Conservation (phyloP, 805 yeast species). For the Zygotorulaspora florentina region DNA sequence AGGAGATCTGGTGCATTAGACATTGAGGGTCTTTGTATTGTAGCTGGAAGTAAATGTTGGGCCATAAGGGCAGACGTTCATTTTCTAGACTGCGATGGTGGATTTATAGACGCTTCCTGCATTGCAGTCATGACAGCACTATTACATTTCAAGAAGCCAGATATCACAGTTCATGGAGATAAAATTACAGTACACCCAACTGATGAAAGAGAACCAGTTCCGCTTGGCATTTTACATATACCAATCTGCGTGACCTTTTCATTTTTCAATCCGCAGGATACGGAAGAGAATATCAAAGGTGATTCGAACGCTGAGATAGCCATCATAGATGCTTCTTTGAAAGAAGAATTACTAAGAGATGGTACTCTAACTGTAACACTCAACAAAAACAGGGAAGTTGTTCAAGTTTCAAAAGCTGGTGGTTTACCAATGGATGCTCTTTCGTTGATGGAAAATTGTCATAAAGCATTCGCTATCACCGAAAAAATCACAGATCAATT, state of each 20-base stretch:
- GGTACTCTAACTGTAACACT: slow-evolving; percentile 82
- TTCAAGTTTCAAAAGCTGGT: slow-evolving; percentile 87
- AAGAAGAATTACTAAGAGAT: slow-evolving; percentile 72
- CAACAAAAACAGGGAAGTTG: slow-evolving; percentile 85
- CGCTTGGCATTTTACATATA: slow-evolving; percentile 77
- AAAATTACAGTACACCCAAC: slow-evolving; percentile 62
- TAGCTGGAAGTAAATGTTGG: slow-evolving; percentile 93
- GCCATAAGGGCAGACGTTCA: slow-evolving; percentile 84
- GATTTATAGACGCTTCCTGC: slow-evolving; percentile 84
- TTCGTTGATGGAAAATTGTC: slow-evolving; percentile 62
- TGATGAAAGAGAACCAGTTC: slow-evolving; percentile 82
- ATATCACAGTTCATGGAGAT: slow-evolving; percentile 66
- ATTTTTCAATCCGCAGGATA: slow-evolving; percentile 66
- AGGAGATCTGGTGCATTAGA: slow-evolving; percentile 88
- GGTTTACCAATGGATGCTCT: slow-evolving; percentile 78
- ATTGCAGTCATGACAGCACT: slow-evolving; percentile 85
- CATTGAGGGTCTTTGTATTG: slow-evolving; percentile 82
- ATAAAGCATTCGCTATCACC: slow-evolving; percentile 60
- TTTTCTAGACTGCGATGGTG: slow-evolving; percentile 87
- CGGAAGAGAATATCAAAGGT: slow-evolving; percentile 69
- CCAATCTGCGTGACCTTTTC: slow-evolving; percentile 88
- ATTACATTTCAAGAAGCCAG: slow-evolving; percentile 79
- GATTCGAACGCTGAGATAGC: slow-evolving; percentile 55
- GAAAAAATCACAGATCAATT: slow-evolving; percentile 62
- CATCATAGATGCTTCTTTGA: slow-evolving; percentile 68